A percentile compares a stretch with the other conserved stretches of the same genome.
Conservation (phyloP, 768 basidiomycete species). For the Erythrobasidium yunnanense region DNA sequence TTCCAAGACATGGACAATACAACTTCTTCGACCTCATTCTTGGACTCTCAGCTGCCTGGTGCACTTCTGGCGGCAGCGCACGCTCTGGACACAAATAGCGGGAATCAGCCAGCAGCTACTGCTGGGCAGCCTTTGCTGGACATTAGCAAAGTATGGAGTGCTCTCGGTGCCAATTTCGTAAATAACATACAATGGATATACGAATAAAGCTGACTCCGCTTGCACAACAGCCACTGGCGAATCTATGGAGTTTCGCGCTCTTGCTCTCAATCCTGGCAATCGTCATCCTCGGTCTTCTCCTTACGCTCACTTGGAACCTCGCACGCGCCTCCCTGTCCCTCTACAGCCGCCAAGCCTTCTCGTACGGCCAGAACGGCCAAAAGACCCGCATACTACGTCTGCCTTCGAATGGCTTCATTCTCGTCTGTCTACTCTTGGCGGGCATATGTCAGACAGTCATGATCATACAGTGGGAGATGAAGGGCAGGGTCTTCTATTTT, state of each 20-base stretch:
- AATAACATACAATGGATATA: background rate
- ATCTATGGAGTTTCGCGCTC: background rate
- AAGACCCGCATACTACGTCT: background rate
- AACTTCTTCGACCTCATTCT: background rate
- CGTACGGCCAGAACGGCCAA: background rate
- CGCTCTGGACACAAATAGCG: background rate
- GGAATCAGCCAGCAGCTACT: background rate
- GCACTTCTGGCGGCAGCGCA: background rate
- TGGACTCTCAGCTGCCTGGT: background rate
- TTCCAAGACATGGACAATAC: too few species aligned
- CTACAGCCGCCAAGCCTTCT: background rate
- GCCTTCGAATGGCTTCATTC: background rate
- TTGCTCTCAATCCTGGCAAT: background rate
- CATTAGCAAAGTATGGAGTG: background rate
- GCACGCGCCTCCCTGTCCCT: constrained; percentile 8
- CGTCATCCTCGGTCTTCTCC: background rate
- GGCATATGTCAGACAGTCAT: background rate
- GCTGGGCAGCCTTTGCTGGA: background rate
- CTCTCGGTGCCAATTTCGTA: background rate
- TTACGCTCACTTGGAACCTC: background rate
- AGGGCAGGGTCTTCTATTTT: background rate
- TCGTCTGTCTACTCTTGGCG: background rate
- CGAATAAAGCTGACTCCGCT: background rate
- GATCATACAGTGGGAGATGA: background rate
- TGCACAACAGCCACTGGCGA: background rate